Conservation (phyloP, 2,329 filamentous ascomycete genomes). For the Fusarium longipes region DNA sequence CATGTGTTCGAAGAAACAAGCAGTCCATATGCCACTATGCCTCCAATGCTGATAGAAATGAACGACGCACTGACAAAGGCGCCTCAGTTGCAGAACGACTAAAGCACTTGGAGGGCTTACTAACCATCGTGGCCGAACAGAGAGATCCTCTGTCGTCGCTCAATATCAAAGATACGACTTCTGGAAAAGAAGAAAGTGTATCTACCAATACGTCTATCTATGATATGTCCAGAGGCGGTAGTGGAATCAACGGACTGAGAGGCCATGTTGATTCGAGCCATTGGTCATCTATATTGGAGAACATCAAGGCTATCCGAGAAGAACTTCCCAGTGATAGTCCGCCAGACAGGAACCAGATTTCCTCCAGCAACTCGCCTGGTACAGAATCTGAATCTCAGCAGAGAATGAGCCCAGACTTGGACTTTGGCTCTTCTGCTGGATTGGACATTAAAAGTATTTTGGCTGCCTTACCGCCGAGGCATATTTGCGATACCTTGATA, state of each 20-base stretch:
- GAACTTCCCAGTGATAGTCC: slow-evolving; percentile 35
- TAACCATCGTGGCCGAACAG: slow-evolving; percentile 30
- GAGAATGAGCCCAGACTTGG: background rate
- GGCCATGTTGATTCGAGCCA: slow-evolving; percentile 49
- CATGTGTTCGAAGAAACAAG: slow-evolving; percentile 46
- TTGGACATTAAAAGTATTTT: slow-evolving; percentile 34
- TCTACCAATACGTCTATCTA: background rate
- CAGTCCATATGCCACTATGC: slow-evolving; percentile 46
- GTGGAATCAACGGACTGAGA: accelerated
- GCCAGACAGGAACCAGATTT: accelerated
- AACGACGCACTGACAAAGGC: background rate
- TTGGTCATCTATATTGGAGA: slow-evolving; percentile 52
- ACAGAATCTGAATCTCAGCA: accelerated
- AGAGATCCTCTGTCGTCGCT: background rate
- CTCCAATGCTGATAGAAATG: slow-evolving; percentile 43
- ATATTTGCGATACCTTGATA: slow-evolving; percentile 47
- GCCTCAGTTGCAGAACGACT: slow-evolving; percentile 41
- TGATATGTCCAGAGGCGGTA: too few relatives aligned
- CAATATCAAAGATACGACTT: accelerated
- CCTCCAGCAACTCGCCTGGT: background rate
- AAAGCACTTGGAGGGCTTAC: slow-evolving; percentile 47
- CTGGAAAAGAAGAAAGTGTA: accelerated
- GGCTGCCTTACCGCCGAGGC: slow-evolving; percentile 37
- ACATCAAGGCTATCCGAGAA: slow-evolving; percentile 50
- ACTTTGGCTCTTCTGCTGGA: background rate